A percentile compares a stretch with the other conserved stretches of the same genome.
Evolutionary conservation across 2,329 filamentous ascomycete species (phyloP).

Genomic region (Beauveria sp.): DNA sequence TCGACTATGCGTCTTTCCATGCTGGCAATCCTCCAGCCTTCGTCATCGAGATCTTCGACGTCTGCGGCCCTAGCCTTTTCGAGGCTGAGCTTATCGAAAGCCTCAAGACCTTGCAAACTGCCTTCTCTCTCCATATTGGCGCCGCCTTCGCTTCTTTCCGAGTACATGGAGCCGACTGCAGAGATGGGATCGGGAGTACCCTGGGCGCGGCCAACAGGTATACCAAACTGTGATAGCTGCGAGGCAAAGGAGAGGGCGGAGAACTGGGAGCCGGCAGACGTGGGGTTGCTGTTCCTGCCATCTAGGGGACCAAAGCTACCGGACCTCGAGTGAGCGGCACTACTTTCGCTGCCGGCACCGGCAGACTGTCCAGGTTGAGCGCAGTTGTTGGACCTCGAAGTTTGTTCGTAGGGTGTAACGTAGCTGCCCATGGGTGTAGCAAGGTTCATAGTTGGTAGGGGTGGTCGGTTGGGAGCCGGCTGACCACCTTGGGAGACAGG

Average conservation of each 20-base stretch:
- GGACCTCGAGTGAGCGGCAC: slow-evolving; percentile 69
- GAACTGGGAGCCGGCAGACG: slow-evolving; percentile 80
- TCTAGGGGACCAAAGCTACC: slow-evolving; percentile 77
- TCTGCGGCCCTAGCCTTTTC: slow-evolving; percentile 80
- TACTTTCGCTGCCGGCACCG: slow-evolving; percentile 72
- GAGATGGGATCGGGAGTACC: slow-evolving; percentile 79
- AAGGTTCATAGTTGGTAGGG: slow-evolving; percentile 72
- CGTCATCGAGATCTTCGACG: slow-evolving; percentile 90
- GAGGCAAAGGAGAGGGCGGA: slow-evolving; percentile 75
- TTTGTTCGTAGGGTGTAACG: slow-evolving; percentile 62
- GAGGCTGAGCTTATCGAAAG: slow-evolving; percentile 70
- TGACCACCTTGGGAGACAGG: slow-evolving; percentile 48
- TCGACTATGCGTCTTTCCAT: slow-evolving; percentile 82
- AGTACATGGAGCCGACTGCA: slow-evolving; percentile 78
- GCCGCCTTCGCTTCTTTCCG: slow-evolving; percentile 68
- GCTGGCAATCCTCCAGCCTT: slow-evolving; percentile 90
- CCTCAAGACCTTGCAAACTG: slow-evolving; percentile 69
- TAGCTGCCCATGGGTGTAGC: slow-evolving; percentile 83
- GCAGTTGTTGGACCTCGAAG: slow-evolving; percentile 41
- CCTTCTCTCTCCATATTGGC: slow-evolving; percentile 74
- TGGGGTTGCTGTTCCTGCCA: slow-evolving; percentile 69
- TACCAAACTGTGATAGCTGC: slow-evolving; percentile 59
- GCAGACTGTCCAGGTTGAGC: slow-evolving; percentile 56
- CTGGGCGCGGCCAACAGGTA: slow-evolving; percentile 56
- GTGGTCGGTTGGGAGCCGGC: slow-evolving; percentile 35